Base-by-base conservation (phyloP, 441 rosid genomes). In the Manihot esculenta region DNA sequence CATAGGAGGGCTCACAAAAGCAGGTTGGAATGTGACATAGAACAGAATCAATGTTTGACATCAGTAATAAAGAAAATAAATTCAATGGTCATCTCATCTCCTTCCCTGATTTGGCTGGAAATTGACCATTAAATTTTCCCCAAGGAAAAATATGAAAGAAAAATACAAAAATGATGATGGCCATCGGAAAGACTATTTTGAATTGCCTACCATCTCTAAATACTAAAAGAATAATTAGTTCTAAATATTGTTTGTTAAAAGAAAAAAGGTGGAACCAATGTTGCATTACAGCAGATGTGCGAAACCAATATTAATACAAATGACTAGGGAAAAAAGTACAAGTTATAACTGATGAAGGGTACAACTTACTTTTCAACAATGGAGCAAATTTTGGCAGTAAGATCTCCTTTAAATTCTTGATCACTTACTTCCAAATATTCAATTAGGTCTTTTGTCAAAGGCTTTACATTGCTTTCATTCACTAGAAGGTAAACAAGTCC, bases 361-460 rank as follows among this genome's bases (percentile, higher is more conserved):
- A 68, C 10, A 62, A 83, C 97, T 89, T 86, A 96, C 99, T 90
- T 96, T 81, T 93, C 99, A 64, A 93, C 93, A 60, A 96, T 84
- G 72, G 93, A 88, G 84, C 99, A 96, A 74, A 93, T 89, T 84
- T 96, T 96, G 82, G 91, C 98, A 47, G 98, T 90, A 78, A 96
- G 99, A 80, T 91, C 97, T 74, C 84, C 98, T 82, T 91, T 96
- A 76, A 96, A 96, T 27, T 96, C 99, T 87, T 83, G 90, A 69
- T 93, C 99, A 38, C 97, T 91, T 75, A 90, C 85, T 96, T 91
- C 96, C 88, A 96, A 85, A 85, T 90, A 90, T 70, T 96, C 99
- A 81, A 88, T 90, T 51, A 96, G 83, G 82, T 93, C 99, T 80
- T 91, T 93, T 9, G 91, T 89, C 77, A 96, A 78, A 68, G 92